Evolutionary conservation across 1,284 basidiomycete genomes (phyloP), one percentile per base, ranked within the genome.

Genomic region (Fistulina hepatica): DNA sequence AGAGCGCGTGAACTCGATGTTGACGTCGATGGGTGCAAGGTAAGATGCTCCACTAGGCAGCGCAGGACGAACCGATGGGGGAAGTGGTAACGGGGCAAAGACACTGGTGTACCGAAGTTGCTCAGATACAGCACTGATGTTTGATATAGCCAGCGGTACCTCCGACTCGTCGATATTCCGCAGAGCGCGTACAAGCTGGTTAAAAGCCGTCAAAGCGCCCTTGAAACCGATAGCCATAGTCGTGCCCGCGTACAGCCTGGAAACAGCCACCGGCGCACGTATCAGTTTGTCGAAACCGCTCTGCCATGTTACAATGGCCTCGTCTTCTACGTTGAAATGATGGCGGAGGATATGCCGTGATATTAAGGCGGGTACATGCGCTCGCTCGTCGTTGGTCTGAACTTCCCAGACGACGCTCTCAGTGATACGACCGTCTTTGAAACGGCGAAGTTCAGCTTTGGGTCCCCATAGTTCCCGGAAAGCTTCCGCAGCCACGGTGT

Each of bases 391-490:
- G 0, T 69, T 65, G 5, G 67, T 76, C 44, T 69, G 69, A 11
- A 81, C 73, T 6, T 83, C 74, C 95, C 95, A 99, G 1, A 97
- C 91, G 10, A 98, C 90, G 53, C 86, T 91, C 58, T 97, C 90
- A 6, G 76, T 57, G 45, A 98, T 97, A 5, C 82, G 73, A 0
- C 94, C 94, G 52, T 98, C 93, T 57, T 97, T 93, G 70, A 98
- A 99, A 13, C 94, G 76, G n/a, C 95, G 75, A 15, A 97, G 65
- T 56, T 98, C 94, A 1, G 93, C 81, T 54, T 89, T 88, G 34
- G 77, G 67, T 2, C 93, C 94, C 95, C 95, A 99, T 45, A 98
- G 70, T 3, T 76, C 70, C 24, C 81, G 75, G 68, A 97, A 99
- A 2, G 61, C 64, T 30, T 71, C 63, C 1, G 73, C 64, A 13